phyloP scores from a whole-genome alignment of 2,329 filamentous ascomycete species.

The Helotiales sp. region DNA sequence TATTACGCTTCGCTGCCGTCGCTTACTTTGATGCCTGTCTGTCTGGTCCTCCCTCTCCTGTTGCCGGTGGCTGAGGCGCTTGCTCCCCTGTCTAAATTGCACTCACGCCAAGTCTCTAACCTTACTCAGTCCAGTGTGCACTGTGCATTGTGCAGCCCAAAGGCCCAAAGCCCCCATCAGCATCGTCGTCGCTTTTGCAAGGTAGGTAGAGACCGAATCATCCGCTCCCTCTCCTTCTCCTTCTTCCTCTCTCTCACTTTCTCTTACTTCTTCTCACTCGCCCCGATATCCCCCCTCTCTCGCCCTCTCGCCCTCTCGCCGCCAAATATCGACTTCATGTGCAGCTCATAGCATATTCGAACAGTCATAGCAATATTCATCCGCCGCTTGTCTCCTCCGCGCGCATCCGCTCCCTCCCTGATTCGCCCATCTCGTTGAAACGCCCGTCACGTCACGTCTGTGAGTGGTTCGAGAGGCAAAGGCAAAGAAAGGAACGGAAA shows the following conservation, averaged over 20 bases:
- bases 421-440: constrained; percentile 14
- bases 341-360: constrained; percentile 38
- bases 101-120: constrained; percentile 11
- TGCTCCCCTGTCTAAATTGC: constrained; percentile 6
- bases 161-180: constrained; percentile 6
- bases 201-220: constrained; percentile 15
- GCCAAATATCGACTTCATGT: constrained; percentile 38
- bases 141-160: neutral
- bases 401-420: constrained; percentile 17
- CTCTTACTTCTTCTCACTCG: neutral
- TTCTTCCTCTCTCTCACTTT: neutral
- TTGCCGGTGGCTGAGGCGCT: constrained; percentile 17
- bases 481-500: constrained; percentile 1
- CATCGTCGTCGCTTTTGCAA: neutral
- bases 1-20: neutral
- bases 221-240: neutral
- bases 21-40: constrained; percentile 6
- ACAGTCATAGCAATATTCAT: constrained; percentile 28
- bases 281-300: neutral
- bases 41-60: neutral
- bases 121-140: no score
- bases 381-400: constrained; percentile 19
- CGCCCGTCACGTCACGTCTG: constrained; percentile 6
- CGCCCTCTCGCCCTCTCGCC: constrained; percentile 5
- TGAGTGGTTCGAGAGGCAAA: constrained; percentile 6